Conservation (phyloP, 257 asterid species). For the Przewalskia tangutica region DNA sequence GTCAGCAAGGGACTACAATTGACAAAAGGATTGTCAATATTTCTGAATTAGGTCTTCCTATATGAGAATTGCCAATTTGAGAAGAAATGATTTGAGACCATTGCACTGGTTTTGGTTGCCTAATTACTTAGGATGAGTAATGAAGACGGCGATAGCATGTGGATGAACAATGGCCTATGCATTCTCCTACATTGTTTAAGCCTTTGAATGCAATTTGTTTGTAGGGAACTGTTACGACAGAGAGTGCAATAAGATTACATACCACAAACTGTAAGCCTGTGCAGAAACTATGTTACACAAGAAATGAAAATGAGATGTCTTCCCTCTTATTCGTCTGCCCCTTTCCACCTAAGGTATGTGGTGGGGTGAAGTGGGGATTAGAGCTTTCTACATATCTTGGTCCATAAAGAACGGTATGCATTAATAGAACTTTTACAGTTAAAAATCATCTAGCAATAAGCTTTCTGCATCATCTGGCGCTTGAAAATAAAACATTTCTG, state of each 20-base stretch:
- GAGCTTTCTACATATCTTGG: background rate
- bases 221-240: background rate
- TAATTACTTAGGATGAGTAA: background rate
- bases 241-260: background rate
- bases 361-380: no score
- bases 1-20: slow-evolving; percentile 54
- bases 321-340: background rate
- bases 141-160: background rate
- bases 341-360: no score
- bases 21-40: slow-evolving; percentile 57
- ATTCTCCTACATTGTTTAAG: background rate
- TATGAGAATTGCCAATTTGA: no score
- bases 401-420: background rate
- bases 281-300: no score
- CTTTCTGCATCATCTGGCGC: background rate
- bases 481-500: background rate
- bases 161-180: background rate
- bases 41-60: slow-evolving; percentile 74
- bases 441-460: background rate
- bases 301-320: background rate
- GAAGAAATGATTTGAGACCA: background rate
- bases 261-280: no score
- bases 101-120: background rate
- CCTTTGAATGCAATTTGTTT: background rate
- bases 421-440: background rate